phyloP scores from a whole-genome alignment of 2,329 filamentous ascomycete species.

The Nothophoma quercina region DNA sequence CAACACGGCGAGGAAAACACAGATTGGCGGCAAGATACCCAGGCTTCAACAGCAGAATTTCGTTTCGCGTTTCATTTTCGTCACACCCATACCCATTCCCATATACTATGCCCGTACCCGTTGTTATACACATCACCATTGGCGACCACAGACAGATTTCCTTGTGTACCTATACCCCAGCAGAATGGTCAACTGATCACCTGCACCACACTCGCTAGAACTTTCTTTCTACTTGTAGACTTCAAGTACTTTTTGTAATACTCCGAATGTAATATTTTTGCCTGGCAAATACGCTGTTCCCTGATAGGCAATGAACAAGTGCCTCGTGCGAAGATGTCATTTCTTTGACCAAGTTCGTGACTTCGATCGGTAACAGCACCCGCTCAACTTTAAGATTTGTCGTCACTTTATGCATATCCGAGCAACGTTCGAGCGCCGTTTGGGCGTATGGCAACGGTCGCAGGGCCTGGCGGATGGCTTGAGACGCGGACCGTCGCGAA shows the following conservation, averaged over 20 bases:
- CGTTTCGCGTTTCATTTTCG: slow-evolving; percentile 13
- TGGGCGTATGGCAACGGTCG: slow-evolving; percentile 7
- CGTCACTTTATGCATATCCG: slow-evolving; percentile 13
- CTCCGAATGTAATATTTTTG: slow-evolving; percentile 17
- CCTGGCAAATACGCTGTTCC: slow-evolving; percentile 7
- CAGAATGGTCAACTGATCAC: slow-evolving; percentile 4
- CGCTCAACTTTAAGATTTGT: neutral
- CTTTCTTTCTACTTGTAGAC: slow-evolving; percentile 20
- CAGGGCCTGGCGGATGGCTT: slow-evolving; percentile 6
- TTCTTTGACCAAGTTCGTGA: neutral
- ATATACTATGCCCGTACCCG: too few species aligned
- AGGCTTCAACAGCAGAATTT: slow-evolving; percentile 16
- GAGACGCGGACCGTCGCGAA: slow-evolving; percentile 20
- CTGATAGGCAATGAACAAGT: neutral
- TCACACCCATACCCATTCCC: slow-evolving; percentile 13
- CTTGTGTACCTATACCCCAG: slow-evolving; percentile 17
- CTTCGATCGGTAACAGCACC: neutral
- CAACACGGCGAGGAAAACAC: slow-evolving; percentile 4
- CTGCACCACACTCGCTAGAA: slow-evolving; percentile 20
- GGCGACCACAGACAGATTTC: slow-evolving; percentile 16
- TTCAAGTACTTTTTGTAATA: slow-evolving; percentile 21
- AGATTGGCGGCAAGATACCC: slow-evolving; percentile 14
- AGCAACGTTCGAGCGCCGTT: slow-evolving; percentile 12
- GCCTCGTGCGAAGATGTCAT: neutral
- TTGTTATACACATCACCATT: slow-evolving; percentile 10